Base-by-base conservation (phyloP, 1,139 yeast genomes). In the Chernovozyma sophiae-reginae region DNA sequence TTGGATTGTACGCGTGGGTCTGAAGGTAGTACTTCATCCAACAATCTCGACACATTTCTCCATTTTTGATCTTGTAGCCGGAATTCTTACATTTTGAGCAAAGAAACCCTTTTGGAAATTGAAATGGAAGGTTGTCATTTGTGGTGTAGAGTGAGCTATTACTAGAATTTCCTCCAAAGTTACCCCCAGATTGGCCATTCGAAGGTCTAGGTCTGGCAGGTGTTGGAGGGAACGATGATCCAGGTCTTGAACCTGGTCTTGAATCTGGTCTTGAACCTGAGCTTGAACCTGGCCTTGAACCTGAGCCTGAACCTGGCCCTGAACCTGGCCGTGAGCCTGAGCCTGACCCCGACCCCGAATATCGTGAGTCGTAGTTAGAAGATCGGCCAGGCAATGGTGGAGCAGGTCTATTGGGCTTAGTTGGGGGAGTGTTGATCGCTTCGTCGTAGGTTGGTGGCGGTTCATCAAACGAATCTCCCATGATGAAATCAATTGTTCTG, bases 101-200 rank as follows among this genome's bases (percentile, higher is more conserved):
- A 37, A 55, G 51, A 36, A 51, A 46, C 2, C 72, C 68, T 16
- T 53, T 48, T 3, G 74, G 69, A 42, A 50, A 70, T 26, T 44
- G 35, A 72, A 86, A 85, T 1, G 95, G 95, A 3, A 83, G 62
- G 13, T 51, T 10, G 12, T 22, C 31, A 16, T 36, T 36, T 10
- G 13, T 44, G 12, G 48, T 43, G 42, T 52, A 52, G 14, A 44
- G 32, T 19, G 35, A 16, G 10, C 10, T 20, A 10, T 20, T 20
- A n/a, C n/a, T n/a, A n/a, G n/a, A n/a, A n/a, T n/a, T n/a, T n/a
- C n/a, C n/a, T n/a, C n/a, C n/a, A n/a, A n/a, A n/a, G n/a, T n/a
- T n/a, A n/a, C n/a, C n/a, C n/a, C n/a, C n/a, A n/a, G n/a, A n/a
- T n/a, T n/a, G n/a, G n/a, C n/a, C n/a, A n/a, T n/a, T n/a, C n/a